Percentiles rank a stretch among this genome's conserved stretches.
Conservation (phyloP, 148 eudicot species). For the Chenopodium formosanum region DNA sequence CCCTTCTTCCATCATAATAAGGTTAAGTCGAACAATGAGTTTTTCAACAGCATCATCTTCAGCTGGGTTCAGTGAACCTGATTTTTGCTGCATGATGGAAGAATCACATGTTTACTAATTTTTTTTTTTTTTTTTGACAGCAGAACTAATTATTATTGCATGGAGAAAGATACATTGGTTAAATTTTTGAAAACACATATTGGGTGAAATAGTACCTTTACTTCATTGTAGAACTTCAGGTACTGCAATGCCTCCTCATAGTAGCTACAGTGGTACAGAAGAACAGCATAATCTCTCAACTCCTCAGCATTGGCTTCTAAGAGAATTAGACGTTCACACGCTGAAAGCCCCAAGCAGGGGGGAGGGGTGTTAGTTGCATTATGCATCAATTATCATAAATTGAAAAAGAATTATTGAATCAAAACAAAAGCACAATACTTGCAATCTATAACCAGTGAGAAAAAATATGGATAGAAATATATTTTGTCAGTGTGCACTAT, state of each 20-base stretch:
- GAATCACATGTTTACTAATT: constrained; percentile 1
- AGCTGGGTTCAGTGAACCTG: constrained; percentile 34
- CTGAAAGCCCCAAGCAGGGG: constrained; percentile 34
- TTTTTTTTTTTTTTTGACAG: too few species aligned
- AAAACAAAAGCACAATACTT: not conserved
- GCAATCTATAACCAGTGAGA: not conserved
- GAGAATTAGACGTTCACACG: constrained; percentile 83
- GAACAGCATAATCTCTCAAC: constrained; percentile 73
- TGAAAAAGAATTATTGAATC: not conserved
- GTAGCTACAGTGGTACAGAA: constrained; percentile 82
- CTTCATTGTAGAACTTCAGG: constrained; percentile 58
- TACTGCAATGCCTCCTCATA: constrained; percentile 62
- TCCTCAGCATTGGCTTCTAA: constrained; percentile 62
- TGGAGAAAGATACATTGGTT: not conserved
- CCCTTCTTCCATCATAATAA: constrained; percentile 70
- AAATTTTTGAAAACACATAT: not conserved
- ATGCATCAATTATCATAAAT: not conserved
- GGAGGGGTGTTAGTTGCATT: not conserved
- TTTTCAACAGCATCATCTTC: constrained; percentile 63
- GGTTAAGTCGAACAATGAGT: constrained; percentile 57
- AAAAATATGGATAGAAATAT: not conserved
- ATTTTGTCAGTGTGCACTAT: not conserved
- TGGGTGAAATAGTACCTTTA: constrained; percentile 39
- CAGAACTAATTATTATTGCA: not conserved
- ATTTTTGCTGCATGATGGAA: constrained; percentile 31